A percentile compares a stretch with the other conserved stretches of the same genome.
phyloP scores from a whole-genome alignment of 352 stramenopile species.

The Phytopythium oedochilum region DNA sequence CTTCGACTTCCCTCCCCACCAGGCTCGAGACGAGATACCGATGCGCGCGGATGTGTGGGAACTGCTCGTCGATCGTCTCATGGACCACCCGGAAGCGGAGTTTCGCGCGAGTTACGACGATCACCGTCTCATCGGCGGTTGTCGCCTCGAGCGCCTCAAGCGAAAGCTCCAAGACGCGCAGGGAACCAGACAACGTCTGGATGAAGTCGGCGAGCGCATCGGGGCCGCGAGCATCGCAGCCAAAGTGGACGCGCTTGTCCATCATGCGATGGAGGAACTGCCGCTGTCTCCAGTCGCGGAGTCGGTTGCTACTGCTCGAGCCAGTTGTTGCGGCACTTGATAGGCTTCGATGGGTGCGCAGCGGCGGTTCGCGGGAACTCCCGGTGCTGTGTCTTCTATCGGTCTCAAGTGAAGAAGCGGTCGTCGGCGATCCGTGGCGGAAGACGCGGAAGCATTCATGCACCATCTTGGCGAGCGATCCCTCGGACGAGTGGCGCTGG shows the following conservation, averaged over 20 bases:
- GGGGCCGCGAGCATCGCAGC: constrained; percentile 10
- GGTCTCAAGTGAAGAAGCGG: neutral
- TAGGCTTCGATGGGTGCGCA: too few relatives aligned
- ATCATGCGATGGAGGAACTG: constrained; percentile 19
- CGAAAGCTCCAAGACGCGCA: constrained; percentile 9
- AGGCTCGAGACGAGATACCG: neutral
- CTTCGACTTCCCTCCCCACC: neutral
- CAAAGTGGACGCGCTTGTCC: constrained; percentile 19
- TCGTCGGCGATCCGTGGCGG: constrained; percentile 7
- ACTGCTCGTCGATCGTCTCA: constrained; percentile 18
- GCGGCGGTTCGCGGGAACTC: neutral
- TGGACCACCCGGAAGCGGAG: constrained; percentile 17
- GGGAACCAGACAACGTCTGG: constrained; percentile 8
- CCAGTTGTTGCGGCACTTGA: too few relatives aligned
- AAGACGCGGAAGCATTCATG: constrained; percentile 22
- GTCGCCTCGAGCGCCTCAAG: constrained; percentile 7
- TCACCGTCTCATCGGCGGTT: constrained; percentile 9
- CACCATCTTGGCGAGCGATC: constrained; percentile 15
- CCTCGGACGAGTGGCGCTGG: constrained; percentile 19
- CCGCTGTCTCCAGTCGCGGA: constrained; percentile 10
- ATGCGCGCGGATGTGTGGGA: constrained; percentile 12
- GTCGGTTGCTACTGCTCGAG: neutral
- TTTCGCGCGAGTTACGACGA: constrained; percentile 7
- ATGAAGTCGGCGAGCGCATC: constrained; percentile 21
- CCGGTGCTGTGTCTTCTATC: constrained; percentile 1